These are phyloP conservation scores for Claviceps sorghi DNA, from an alignment of 2,329 filamentous ascomycete species.

Conservation along the genomic window DNA sequence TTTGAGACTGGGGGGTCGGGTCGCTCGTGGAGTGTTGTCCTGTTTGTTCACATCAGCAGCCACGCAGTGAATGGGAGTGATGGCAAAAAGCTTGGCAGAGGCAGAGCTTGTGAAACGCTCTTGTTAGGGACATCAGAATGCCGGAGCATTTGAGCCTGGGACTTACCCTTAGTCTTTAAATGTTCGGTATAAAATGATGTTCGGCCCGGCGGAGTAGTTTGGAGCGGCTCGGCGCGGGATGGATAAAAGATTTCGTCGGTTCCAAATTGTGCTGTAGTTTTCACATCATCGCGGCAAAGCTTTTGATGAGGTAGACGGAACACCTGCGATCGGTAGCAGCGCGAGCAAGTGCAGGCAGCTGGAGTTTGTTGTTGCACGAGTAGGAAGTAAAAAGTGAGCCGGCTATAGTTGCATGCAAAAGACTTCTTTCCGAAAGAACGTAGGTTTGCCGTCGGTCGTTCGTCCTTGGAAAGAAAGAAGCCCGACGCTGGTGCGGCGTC, in stretches of 20 bases:
- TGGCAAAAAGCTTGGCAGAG: not conserved
- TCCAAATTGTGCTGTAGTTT: constrained; percentile 16
- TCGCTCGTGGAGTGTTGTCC: not conserved
- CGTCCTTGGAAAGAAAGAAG: constrained; percentile 2
- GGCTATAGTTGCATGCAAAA: not conserved
- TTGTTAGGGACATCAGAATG: not conserved
- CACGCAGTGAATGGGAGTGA: not conserved
- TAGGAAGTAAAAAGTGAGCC: not conserved
- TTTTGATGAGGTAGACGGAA: constrained; percentile 9
- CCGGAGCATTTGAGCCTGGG: not conserved
- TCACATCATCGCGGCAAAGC: constrained; percentile 25
- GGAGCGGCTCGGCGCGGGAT: constrained; percentile 14
- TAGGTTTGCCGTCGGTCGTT: constrained; percentile 6
- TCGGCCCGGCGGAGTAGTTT: constrained; percentile 9
- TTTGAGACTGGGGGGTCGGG: constrained; percentile 5
- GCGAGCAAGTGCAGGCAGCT: not conserved
- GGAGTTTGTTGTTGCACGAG: not conserved
- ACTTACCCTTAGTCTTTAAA: constrained; percentile 5
- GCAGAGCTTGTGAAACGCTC: not conserved
- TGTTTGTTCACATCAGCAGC: constrained; percentile 2
- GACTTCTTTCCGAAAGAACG: constrained; percentile 3
- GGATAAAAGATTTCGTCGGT: constrained; percentile 15
- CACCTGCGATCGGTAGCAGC: not conserved
- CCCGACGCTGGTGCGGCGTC: constrained; percentile 13
- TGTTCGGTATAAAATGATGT: not conserved